Conservation (phyloP, 768 basidiomycete genomes). For the Tulasnella sp. region DNA sequence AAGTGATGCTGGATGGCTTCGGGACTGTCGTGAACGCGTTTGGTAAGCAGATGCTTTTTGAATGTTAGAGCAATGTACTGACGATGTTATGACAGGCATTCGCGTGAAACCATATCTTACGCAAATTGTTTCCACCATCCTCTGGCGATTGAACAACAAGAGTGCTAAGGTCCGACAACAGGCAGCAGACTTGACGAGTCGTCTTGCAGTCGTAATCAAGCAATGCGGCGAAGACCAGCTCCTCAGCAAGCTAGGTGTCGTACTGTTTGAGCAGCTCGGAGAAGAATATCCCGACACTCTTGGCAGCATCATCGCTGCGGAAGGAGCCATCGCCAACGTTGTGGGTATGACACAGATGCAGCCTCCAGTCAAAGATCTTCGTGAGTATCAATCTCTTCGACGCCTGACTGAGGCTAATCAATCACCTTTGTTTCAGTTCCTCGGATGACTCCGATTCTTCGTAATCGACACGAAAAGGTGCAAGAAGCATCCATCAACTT, state of each 20-base stretch:
- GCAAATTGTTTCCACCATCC: slow-evolving; percentile 96
- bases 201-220: slow-evolving; percentile 95
- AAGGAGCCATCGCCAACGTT: slow-evolving; percentile 97
- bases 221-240: slow-evolving; percentile 96
- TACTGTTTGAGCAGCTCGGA: slow-evolving; percentile 95
- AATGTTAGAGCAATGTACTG: not conserved
- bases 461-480: slow-evolving; percentile 98
- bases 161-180: slow-evolving; percentile 98
- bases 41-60: slow-evolving; percentile 26
- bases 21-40: slow-evolving; percentile 96
- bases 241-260: slow-evolving; percentile 89
- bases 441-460: slow-evolving; percentile 98
- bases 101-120: slow-evolving; percentile 98
- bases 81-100: slow-evolving; percentile 38
- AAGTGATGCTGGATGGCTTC: slow-evolving; percentile 98
- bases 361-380: slow-evolving; percentile 95
- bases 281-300: slow-evolving; percentile 99
- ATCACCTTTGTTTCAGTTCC: slow-evolving; percentile 56
- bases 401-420: slow-evolving; percentile 7
- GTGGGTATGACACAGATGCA: slow-evolving; percentile 99
- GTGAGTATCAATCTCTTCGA: slow-evolving; percentile 42
- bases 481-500: slow-evolving; percentile 99
- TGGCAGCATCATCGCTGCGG: slow-evolving; percentile 95
- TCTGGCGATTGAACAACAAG: slow-evolving; percentile 99
- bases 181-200: slow-evolving; percentile 95